phyloP scores from a whole-genome alignment of 2,329 filamentous ascomycete genomes.

The Hypomyces perniciosus region DNA sequence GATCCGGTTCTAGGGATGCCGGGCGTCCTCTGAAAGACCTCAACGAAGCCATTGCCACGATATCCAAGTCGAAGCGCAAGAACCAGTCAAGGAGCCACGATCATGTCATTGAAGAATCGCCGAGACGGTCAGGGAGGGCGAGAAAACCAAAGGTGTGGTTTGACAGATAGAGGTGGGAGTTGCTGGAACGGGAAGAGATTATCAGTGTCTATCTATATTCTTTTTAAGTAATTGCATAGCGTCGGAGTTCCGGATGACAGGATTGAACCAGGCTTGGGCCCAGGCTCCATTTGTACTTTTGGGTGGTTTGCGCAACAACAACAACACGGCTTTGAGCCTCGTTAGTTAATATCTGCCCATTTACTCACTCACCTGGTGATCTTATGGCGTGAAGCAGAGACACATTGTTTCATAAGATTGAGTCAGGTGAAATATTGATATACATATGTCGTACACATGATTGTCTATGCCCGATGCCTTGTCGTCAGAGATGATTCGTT shows the following conservation, averaged over 20 bases:
- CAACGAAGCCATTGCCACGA: no score
- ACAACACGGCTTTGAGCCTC: no score
- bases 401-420: no score
- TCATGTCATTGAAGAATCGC: background rate
- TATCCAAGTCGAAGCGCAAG: no score
- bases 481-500: background rate
- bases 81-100: background rate
- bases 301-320: no score
- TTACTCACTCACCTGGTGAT: no score
- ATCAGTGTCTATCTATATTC: background rate
- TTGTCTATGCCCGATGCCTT: background rate
- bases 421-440: background rate
- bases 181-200: background rate
- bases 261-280: no score
- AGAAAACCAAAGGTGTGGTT: background rate
- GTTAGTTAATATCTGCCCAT: no score
- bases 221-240: conserved; percentile 32
- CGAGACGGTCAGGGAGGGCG: background rate
- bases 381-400: no score
- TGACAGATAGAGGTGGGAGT: background rate
- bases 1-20: no score
- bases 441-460: background rate
- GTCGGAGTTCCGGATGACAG: conserved; percentile 30
- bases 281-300: no score
- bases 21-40: no score